These are phyloP conservation scores for Scutellaria galericulata DNA, from an alignment of 257 asterid genomes.

Conservation along the genomic window DNA sequence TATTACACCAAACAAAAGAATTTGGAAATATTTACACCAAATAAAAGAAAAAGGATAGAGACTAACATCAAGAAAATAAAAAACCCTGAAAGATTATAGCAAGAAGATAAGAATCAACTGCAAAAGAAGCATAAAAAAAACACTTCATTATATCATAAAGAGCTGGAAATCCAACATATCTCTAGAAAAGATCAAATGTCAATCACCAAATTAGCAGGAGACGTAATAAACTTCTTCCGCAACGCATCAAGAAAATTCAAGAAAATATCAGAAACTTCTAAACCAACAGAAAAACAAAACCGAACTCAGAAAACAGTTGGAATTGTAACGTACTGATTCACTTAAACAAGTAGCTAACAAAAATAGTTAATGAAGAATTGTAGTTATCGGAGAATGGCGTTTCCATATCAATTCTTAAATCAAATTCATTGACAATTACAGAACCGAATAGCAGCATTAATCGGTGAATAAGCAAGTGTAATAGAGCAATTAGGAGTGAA, in stretches of 20 bases:
- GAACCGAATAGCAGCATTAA: constrained; percentile 25
- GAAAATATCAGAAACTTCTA: background rate
- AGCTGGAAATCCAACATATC: background rate
- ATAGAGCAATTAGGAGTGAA: constrained; percentile 46
- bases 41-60: constrained; percentile 11
- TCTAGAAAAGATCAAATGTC: constrained; percentile 8
- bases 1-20: constrained; percentile 1
- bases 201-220: background rate
- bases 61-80: background rate
- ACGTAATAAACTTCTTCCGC: constrained; percentile 12
- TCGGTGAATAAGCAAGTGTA: constrained; percentile 22
- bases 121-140: constrained; percentile 2
- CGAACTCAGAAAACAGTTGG: constrained; percentile 4
- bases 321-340: constrained; percentile 1
- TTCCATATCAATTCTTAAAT: too few relatives aligned
- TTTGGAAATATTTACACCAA: background rate
- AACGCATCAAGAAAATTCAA: background rate
- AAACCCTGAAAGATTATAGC: background rate
- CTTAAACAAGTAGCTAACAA: background rate
- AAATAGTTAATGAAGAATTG: too few relatives aligned
- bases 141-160: constrained; percentile 17
- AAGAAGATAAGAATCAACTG: constrained; percentile 16
- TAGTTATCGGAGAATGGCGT: too few relatives aligned
- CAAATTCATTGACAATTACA: too few relatives aligned
- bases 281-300: constrained; percentile 20